phyloP scores from a whole-genome alignment of 257 asterid genomes.

The Voacanga thouarsii region DNA sequence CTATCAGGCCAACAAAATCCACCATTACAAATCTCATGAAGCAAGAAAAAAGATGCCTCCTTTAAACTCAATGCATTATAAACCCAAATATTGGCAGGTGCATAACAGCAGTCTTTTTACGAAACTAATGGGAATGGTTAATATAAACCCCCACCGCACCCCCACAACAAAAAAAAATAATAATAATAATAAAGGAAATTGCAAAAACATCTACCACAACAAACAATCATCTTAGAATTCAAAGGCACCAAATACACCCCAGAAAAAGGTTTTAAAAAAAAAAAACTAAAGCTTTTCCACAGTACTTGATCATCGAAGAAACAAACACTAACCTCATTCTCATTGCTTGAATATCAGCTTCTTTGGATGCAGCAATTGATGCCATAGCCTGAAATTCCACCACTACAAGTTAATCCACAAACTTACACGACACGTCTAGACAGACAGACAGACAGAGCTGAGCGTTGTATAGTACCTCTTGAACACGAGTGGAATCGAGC shows the following conservation, averaged over 20 bases:
- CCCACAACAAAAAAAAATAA: not conserved
- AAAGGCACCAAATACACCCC: too few species aligned
- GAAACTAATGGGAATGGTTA: not conserved
- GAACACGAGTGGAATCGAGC: constrained; percentile 94
- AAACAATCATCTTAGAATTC: not conserved
- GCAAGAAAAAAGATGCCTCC: not conserved
- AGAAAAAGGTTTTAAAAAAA: too few species aligned
- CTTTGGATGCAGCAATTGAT: constrained; percentile 73
- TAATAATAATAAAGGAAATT: not conserved
- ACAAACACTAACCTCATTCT: constrained; percentile 56
- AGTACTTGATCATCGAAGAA: not conserved
- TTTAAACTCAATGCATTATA: not conserved
- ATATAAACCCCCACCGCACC: too few species aligned
- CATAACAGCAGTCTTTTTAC: not conserved
- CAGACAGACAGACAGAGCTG: too few species aligned
- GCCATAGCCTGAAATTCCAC: constrained; percentile 83
- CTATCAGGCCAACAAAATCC: too few species aligned
- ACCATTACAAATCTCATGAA: not conserved
- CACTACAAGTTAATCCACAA: not conserved
- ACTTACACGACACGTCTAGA: not conserved
- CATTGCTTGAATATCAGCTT: constrained; percentile 93
- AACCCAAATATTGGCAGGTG: not conserved
- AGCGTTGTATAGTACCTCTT: constrained; percentile 41
- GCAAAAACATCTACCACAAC: too few species aligned
- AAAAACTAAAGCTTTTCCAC: too few species aligned